Percentiles rank a stretch among this genome's conserved stretches.
Conservation (phyloP, 345 rosid species). For the Eucalyptus melliodora region DNA sequence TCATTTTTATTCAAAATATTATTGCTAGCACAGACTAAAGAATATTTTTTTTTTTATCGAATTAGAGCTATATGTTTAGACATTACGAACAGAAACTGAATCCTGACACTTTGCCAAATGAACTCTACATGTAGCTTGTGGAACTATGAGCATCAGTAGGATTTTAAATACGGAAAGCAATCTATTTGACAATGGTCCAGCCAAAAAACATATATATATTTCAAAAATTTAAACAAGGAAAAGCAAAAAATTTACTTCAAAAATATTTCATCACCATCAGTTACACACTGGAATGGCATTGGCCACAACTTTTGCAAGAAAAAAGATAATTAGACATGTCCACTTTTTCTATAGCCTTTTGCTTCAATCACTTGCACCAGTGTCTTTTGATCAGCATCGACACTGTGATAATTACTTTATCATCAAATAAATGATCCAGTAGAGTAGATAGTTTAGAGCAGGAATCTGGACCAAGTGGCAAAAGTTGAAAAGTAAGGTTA, state of each 20-base stretch:
- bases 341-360: not conserved
- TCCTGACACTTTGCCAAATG: not conserved
- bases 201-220: not conserved
- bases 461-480: not conserved
- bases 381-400: not conserved
- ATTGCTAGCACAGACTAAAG: not conserved
- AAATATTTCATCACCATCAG: not conserved
- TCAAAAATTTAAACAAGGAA: not conserved
- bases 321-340: not conserved
- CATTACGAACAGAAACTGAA: not conserved
- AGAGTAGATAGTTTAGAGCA: not conserved
- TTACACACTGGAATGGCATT: not conserved
- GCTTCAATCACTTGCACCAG: not conserved
- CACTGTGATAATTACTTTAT: not conserved
- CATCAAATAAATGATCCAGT: not conserved
- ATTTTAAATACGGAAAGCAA: not conserved
- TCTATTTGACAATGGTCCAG: not conserved
- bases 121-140: not conserved
- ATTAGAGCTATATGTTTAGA: not conserved
- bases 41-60: not conserved
- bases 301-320: not conserved
- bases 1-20: not conserved
- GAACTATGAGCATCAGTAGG: not conserved
- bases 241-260: not conserved
- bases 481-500: not conserved